phyloP scores from a whole-genome alignment of 2,329 filamentous ascomycete genomes.

The Neophaeococcomyces mojaviensis region DNA sequence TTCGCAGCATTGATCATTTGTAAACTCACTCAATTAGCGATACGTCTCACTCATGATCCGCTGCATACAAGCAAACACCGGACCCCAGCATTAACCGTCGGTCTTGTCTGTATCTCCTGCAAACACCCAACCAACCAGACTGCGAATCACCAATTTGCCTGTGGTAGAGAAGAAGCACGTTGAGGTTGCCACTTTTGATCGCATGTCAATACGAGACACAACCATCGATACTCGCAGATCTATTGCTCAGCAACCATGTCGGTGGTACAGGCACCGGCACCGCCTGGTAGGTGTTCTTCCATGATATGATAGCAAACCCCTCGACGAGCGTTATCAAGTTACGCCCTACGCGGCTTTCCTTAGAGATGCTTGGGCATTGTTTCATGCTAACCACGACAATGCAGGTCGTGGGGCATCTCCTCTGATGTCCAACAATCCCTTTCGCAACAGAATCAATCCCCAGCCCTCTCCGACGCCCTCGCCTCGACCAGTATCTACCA shows the following conservation, averaged over 20 bases:
- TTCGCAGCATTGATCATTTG: too few relatives aligned
- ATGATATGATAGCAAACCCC: neutral
- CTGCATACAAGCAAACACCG: too few relatives aligned
- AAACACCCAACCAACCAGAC: neutral
- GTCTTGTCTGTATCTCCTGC: too few relatives aligned
- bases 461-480: constrained; percentile 25
- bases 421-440: constrained; percentile 42
- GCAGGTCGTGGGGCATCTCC: constrained; percentile 20
- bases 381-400: constrained; percentile 4
- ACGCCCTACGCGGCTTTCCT: neutral
- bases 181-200: too few relatives aligned
- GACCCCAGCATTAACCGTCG: too few relatives aligned
- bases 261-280: neutral
- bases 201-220: neutral
- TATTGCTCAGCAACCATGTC: constrained; percentile 1
- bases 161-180: too few relatives aligned
- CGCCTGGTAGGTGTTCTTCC: constrained; percentile 3
- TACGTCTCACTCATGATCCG: too few relatives aligned
- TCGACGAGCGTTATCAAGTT: neutral
- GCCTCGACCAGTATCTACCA: constrained; percentile 49
- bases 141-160: neutral
- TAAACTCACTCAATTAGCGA: too few relatives aligned
- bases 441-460: constrained; percentile 38
- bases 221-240: neutral
- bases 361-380: constrained; percentile 2